phyloP scores from a whole-genome alignment of 2,329 filamentous ascomycete species.

The Grosmannia huntii region DNA sequence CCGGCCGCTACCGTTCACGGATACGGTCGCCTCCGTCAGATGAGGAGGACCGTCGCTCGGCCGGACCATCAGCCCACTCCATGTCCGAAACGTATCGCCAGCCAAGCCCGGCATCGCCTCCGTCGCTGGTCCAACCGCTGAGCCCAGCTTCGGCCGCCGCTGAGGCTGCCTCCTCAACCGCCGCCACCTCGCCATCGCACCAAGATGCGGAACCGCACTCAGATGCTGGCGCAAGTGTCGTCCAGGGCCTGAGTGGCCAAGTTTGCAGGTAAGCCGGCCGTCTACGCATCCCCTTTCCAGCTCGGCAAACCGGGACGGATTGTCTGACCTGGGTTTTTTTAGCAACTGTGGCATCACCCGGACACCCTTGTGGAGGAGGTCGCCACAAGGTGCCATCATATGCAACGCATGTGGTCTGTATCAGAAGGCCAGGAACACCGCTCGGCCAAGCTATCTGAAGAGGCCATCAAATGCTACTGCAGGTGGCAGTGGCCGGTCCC shows the following conservation, averaged over 20 bases:
- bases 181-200: neutral
- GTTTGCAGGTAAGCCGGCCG: constrained; percentile 52
- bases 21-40: constrained; percentile 15
- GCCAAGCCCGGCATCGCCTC: constrained; percentile 4
- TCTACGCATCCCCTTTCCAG: too few species aligned
- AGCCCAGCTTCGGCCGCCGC: constrained; percentile 11
- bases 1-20: constrained; percentile 5
- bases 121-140: constrained; percentile 4
- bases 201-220: constrained; percentile 9
- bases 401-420: constrained; percentile 97
- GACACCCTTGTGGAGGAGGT: constrained; percentile 89
- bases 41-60: constrained; percentile 9
- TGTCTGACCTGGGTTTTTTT: neutral
- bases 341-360: constrained; percentile 93
- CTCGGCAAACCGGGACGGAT: too few species aligned
- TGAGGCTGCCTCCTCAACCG: constrained; percentile 1
- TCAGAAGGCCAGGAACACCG: constrained; percentile 81
- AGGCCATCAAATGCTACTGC: constrained; percentile 48
- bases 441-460: constrained; percentile 82
- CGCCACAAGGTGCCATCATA: constrained; percentile 84
- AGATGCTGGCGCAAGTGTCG: constrained; percentile 7
- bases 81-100: constrained; percentile 1
- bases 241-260: constrained; percentile 41
- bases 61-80: neutral
- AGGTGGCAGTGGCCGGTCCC: constrained; percentile 21